phyloP scores from a whole-genome alignment of 106 monocot genomes.

The Allium cepa region DNA sequence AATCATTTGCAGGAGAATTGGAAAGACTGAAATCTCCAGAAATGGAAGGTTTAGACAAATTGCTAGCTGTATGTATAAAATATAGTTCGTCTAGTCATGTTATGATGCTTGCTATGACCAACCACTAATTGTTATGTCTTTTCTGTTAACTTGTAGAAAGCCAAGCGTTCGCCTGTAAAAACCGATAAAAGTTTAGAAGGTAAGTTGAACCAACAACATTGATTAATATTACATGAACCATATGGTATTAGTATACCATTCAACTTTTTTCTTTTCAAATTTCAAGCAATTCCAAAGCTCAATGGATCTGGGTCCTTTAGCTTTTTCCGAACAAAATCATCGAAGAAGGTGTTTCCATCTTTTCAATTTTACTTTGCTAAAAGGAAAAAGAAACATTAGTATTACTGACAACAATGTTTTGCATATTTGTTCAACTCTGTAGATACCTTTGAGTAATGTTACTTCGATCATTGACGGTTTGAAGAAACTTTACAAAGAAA shows the following conservation, averaged over 20 bases:
- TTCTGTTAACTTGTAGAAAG: constrained; percentile 34
- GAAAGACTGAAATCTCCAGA: constrained; percentile 43
- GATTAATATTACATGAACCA: background rate
- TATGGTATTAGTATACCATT: background rate
- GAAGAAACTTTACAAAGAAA: constrained; percentile 83
- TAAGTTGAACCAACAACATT: constrained; percentile 10
- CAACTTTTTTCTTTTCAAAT: constrained; percentile 11
- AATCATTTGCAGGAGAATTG: constrained; percentile 28
- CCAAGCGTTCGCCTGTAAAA: constrained; percentile 43
- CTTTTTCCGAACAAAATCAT: constrained; percentile 73
- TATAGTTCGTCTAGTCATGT: background rate
- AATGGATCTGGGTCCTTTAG: constrained; percentile 28
- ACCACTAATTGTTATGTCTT: background rate
- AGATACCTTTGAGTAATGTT: constrained; percentile 76
- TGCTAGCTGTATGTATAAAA: constrained; percentile 48
- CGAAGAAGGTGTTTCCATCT: constrained; percentile 58
- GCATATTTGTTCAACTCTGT: background rate
- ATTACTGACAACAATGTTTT: no score
- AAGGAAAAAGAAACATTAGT: no score
- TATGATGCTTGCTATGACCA: background rate
- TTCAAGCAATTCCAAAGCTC: constrained; percentile 26
- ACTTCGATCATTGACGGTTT: constrained; percentile 92
- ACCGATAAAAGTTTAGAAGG: constrained; percentile 45
- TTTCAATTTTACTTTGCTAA: background rate
- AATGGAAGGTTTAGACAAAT: constrained; percentile 85